Conservation (phyloP, 2,329 filamentous ascomycete genomes). For the Arthroderma sp. region DNA sequence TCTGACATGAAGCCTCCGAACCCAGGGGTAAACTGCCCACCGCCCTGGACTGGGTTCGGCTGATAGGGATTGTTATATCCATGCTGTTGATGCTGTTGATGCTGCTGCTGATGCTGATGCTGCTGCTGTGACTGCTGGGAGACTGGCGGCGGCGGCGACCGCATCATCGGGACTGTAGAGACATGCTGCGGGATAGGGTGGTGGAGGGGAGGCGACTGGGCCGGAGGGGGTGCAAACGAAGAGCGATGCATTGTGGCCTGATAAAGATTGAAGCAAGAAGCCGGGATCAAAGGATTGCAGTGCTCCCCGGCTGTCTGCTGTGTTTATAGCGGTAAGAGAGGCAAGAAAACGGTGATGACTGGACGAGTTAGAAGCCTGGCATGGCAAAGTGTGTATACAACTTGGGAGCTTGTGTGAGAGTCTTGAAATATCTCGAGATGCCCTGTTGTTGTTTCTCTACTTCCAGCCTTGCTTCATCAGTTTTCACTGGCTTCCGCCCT, state of each 20-base stretch:
- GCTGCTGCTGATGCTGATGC: neutral
- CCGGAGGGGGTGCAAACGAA: constrained; percentile 61
- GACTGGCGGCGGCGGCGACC: constrained; percentile 74
- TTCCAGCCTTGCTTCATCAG: neutral
- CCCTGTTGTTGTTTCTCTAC: neutral
- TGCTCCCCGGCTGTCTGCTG: too few species aligned
- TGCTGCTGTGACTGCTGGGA: constrained; percentile 53
- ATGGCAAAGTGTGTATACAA: neutral
- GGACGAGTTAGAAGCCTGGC: neutral
- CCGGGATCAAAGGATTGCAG: neutral
- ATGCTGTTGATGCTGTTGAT: too few species aligned
- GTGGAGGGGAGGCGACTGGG: constrained; percentile 80
- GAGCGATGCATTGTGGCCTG: constrained; percentile 62
- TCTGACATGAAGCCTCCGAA: constrained; percentile 95
- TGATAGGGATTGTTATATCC: constrained; percentile 40
- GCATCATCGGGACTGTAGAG: constrained; percentile 90
- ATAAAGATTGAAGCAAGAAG: neutral
- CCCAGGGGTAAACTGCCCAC: constrained; percentile 39
- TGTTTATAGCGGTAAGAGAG: neutral
- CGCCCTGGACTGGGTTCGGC: constrained; percentile 31
- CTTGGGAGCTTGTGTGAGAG: too few species aligned
- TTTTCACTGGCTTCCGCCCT: neutral
- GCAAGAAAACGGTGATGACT: neutral
- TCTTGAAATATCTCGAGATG: too few species aligned
- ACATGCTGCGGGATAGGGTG: constrained; percentile 97